phyloP scores from a whole-genome alignment of 1,284 basidiomycete species.

The Neonothopanus nambi region DNA sequence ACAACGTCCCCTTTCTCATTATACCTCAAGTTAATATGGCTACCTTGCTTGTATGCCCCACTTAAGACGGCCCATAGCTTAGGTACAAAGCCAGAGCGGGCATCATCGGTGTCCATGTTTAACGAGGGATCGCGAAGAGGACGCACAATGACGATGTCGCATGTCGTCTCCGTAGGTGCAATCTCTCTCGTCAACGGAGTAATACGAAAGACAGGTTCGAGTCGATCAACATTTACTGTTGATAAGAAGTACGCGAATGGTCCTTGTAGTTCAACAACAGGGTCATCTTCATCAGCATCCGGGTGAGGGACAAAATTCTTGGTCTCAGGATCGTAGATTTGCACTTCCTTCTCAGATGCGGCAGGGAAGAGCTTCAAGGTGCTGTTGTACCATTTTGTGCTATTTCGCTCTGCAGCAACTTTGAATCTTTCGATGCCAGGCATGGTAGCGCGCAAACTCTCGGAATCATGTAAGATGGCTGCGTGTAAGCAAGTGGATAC shows the following conservation, averaged over 20 bases:
- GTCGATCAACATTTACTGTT: slow-evolving; percentile 74
- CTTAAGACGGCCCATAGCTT: slow-evolving; percentile 55
- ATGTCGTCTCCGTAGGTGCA: slow-evolving; percentile 42
- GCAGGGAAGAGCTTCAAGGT: slow-evolving; percentile 56
- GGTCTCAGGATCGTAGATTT: slow-evolving; percentile 59
- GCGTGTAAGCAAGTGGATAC: slow-evolving; percentile 88
- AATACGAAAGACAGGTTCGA: slow-evolving; percentile 71
- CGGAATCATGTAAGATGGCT: slow-evolving; percentile 80
- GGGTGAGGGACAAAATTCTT: slow-evolving; percentile 51
- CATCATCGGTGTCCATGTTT: slow-evolving; percentile 38
- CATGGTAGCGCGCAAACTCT: slow-evolving; percentile 64
- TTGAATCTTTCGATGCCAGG: slow-evolving; percentile 88
- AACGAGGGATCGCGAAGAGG: slow-evolving; percentile 68
- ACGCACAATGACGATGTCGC: slow-evolving; percentile 85
- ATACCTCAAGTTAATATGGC: slow-evolving; percentile 68
- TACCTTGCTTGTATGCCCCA: slow-evolving; percentile 73
- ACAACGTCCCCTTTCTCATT: slow-evolving; percentile 44
- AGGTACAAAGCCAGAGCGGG: slow-evolving; percentile 45
- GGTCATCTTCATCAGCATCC: slow-evolving; percentile 31
- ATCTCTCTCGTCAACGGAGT: slow-evolving; percentile 63
- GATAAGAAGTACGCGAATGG: slow-evolving; percentile 88
- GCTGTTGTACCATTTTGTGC: slow-evolving; percentile 70
- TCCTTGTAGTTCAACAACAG: slow-evolving; percentile 56
- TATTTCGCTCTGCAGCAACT: slow-evolving; percentile 78
- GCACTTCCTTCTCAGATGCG: slow-evolving; percentile 40